Base-by-base conservation (phyloP, 352 stramenopile species). In the Halophytophthora batemanensis region DNA sequence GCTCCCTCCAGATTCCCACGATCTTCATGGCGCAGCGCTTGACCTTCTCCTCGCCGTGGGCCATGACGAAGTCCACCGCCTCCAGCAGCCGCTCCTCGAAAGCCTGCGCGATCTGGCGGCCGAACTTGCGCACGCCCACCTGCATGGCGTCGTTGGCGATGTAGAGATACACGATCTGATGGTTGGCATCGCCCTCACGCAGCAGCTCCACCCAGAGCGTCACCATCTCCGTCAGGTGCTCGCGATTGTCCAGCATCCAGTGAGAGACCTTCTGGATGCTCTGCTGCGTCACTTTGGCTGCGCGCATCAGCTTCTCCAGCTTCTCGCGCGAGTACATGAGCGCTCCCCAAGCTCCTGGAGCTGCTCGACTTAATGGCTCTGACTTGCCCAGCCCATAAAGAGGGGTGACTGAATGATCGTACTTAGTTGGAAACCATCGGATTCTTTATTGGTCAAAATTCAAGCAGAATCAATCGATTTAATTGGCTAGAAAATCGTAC, bases 131-230 rank as follows among this genome's bases (percentile, higher is more conserved):
- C 52, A 77, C 78, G 45, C 83, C 83, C 18, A 90, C 77, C 52
- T 94, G 83, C 77, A 94, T 90, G 11, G 77, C 77, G 54, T 94
- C 83, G 56, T 94, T 94, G 38, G 83, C 83, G 33, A 94, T 74
- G 62, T 94, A 94, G 1, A 94, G 55, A 36, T 80, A 81, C 49
- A 90, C 81, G 66, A 94, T 84, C 70, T 94, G 81, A 56, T 91
- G 75, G 28, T 70, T 63, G 11, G 83, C 58, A 12, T 84, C 65
- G 38, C 66, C 59, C 43, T 82, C 69, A 21, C 47, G 60, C 28
- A 90, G 50, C 23, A 87, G 59, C 37, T 70, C 61, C 35, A 49
- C 53, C 83, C 83, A 94, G 11, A 82, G 35, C 13, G 60, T 55
- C 10, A 86, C 79, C 56, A 92, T 89, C 53, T 86, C 82, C 14